Base-by-base conservation (phyloP, 2,329 filamentous ascomycete genomes). In the Talaromyces sp. region DNA sequence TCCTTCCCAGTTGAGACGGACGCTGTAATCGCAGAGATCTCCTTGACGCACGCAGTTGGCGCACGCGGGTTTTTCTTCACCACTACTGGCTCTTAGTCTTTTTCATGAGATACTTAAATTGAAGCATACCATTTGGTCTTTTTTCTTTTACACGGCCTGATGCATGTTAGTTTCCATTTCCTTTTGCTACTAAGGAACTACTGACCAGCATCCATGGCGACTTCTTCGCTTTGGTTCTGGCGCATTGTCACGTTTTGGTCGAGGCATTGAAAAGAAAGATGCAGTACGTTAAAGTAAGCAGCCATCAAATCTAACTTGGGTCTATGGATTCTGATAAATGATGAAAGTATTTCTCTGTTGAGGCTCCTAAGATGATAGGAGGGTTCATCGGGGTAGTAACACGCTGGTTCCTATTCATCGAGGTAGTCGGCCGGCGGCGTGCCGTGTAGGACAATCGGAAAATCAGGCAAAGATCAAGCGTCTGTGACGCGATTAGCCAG, bases 1-100 rank as follows among this genome's bases (percentile, higher is more conserved):
- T 4, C 90, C 89, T 63, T 89, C 88, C 91, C 91, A 93, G 69
- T 93, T 93, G 65, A 93, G 78, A 33, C 89, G 84, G 67, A 93
- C 90, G 68, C 86, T 90, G 73, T 93, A 93, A 74, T 95, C 90
- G 77, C 91, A 95, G 54, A 79, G 78, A 71, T 92, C 89, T 63
- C 87, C 86, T 65, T 88, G 86, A 64, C 86, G 86, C 68, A 86
- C 81, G 74, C 91, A 93, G 70, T 92, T 92, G 55, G 83, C 70
- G 74, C 91, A 93, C 64, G 75, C 77, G 15, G 91, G 90, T 66
- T 88, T 88, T 71, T 90, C 87, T 73, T 93, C 91, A 65, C 88
- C 90, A 75, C 82, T 84, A 33, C 53, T 47, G 19, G 44, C 7
- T 19, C 22, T 63, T 57, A 64, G 44, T 17, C 15, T 10, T 36